A percentile compares a stretch with the other conserved stretches of the same genome.
These are phyloP conservation scores for Solanum chiquidenum DNA, from an alignment of 257 asterid genomes.

Conservation along the genomic window DNA sequence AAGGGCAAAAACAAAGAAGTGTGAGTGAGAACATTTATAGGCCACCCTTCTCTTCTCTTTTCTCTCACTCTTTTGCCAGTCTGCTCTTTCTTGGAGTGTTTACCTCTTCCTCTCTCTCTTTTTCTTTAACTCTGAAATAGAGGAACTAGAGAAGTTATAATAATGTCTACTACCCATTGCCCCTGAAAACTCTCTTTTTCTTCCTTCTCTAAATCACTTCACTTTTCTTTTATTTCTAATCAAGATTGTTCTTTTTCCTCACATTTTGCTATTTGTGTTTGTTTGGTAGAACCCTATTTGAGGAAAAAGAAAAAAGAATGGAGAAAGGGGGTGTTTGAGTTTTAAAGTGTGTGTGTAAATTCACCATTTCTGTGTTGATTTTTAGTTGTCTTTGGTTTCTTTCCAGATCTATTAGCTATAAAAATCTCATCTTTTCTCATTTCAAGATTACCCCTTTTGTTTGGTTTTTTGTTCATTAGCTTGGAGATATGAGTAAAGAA, in stretches of 20 bases:
- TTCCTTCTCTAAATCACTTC: neutral
- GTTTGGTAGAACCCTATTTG: neutral
- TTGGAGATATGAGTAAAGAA: too few relatives aligned
- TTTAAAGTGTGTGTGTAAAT: neutral
- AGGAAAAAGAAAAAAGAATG: neutral
- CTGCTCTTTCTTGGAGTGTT: slow-evolving; percentile 21
- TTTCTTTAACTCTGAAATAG: slow-evolving; percentile 57
- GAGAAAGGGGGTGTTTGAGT: neutral
- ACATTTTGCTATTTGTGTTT: neutral
- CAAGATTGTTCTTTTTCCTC: neutral
- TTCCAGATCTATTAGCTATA: slow-evolving; percentile 43
- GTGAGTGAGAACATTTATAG: slow-evolving; percentile 1
- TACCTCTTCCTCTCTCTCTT: slow-evolving; percentile 8
- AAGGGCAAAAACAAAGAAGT: slow-evolving; percentile 28
- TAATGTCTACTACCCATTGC: slow-evolving; percentile 53
- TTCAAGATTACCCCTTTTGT: too few relatives aligned
- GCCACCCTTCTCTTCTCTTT: neutral
- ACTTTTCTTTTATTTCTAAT: neutral
- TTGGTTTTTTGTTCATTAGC: too few relatives aligned
- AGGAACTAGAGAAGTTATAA: slow-evolving; percentile 37
- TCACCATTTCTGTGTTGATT: slow-evolving; percentile 5
- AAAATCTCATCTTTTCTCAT: neutral
- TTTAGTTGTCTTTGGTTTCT: neutral
- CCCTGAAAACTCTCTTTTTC: slow-evolving; percentile 11
- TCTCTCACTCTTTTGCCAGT: neutral